Base-by-base conservation (phyloP, 805 yeast species). In the Lipomyces orientalis region DNA sequence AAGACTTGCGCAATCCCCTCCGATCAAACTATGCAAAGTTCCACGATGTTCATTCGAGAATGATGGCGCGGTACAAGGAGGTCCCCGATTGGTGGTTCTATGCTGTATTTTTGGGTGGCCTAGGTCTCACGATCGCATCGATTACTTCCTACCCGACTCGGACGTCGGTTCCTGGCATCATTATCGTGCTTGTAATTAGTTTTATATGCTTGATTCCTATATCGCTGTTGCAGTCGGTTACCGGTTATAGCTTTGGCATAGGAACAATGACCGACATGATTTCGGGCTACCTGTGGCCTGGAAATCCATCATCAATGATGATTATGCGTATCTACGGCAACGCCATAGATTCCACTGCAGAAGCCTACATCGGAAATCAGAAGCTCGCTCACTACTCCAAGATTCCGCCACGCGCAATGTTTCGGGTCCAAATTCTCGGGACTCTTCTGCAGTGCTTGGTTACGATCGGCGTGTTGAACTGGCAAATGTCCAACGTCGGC, bases 341-440 rank as follows among this genome's bases (percentile, higher is more conserved):
- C 75, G 60, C 84, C 71, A 81, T 87, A 54, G 83, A 83, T 61
- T 75, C 76, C 19, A 89, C 86, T 72, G 89, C 90, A 0, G 80
- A 85, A 54, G 79, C 81, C 63, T 86, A 82, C 74, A 79, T 85
- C 46, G 79, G 82, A 9, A 88, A 86, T 72, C 84, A 85, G 81
- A 88, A 88, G 73, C 75, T 86, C 75, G 90, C 86, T 2, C 90
- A 88, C 68, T 89, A 89, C 74, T 76, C 87, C 74, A 87, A 87
- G 72, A 79, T 88, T 29, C 86, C 89, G 0, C 91, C 91, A 1
- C 80, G 87, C 68, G 81, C 86, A 0, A 79, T 87, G 69, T 87
- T 89, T 77, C 76, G 81, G 60, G 87, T 81, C 29, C 87, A 83
- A 75, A 73, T 83, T 55, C 66, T 78, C 4, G 83, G 85, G 12